phyloP scores from a whole-genome alignment of 2,329 filamentous ascomycete genomes.

The Talaromyces sp. region DNA sequence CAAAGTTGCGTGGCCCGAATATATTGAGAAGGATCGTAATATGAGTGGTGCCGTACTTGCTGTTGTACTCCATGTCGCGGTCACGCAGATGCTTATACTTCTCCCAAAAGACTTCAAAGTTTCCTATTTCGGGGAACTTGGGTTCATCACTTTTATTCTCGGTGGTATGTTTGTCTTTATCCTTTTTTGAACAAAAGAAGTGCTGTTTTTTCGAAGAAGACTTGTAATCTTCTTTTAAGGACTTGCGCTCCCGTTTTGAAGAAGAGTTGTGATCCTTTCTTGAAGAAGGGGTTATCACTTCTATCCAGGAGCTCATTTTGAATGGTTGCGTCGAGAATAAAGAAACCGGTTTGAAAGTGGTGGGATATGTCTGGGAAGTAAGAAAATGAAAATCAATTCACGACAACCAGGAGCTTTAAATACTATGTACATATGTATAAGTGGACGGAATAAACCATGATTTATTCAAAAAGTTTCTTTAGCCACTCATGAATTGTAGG shows the following conservation, averaged over 20 bases:
- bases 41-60: neutral
- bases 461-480: no score
- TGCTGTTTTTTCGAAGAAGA: no score
- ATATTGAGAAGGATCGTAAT: neutral
- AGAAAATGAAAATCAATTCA: neutral
- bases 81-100: neutral
- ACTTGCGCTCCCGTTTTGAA: no score
- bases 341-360: neutral
- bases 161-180: neutral
- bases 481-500: no score
- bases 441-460: neutral
- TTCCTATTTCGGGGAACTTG: neutral
- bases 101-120: neutral
- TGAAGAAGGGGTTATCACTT: neutral
- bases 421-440: neutral
- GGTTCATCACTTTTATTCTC: no score
- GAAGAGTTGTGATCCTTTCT: no score
- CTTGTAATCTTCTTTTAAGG: no score
- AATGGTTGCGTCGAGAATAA: neutral
- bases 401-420: neutral
- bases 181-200: no score
- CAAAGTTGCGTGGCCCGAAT: neutral
- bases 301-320: neutral
- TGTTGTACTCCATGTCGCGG: no score
- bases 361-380: neutral